Percentiles rank a stretch among this genome's conserved stretches.
Conservation (phyloP, 2,329 filamentous ascomycete species). For the Mycogone perniciosa region DNA sequence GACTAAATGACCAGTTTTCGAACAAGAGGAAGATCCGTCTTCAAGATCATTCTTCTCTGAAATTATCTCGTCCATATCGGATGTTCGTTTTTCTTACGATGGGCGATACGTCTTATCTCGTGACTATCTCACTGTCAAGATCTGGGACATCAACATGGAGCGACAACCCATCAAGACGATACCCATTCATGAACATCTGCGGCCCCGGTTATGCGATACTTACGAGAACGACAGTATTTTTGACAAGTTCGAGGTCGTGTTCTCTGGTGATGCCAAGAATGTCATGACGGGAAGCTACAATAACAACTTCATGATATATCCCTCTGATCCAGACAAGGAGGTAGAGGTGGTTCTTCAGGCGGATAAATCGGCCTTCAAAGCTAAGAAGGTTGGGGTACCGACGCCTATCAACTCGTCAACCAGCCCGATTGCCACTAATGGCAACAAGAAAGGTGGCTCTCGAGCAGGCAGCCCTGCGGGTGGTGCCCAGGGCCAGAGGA, state of each 20-base stretch:
- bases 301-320: slow-evolving; percentile 99
- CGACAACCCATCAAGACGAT: slow-evolving; percentile 96
- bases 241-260: slow-evolving; percentile 99
- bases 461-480: slow-evolving; percentile 82
- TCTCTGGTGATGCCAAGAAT: slow-evolving; percentile 96
- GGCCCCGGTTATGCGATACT: slow-evolving; percentile 90
- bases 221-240: slow-evolving; percentile 99
- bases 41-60: slow-evolving; percentile 99
- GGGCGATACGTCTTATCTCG: slow-evolving; percentile 95
- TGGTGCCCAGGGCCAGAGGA: slow-evolving; percentile 74
- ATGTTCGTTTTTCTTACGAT: slow-evolving; percentile 94
- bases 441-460: slow-evolving; percentile 80
- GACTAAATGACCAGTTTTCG: slow-evolving; percentile 64
- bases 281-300: slow-evolving; percentile 99
- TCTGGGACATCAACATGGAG: slow-evolving; percentile 99
- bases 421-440: slow-evolving; percentile 61
- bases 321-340: slow-evolving; percentile 90
- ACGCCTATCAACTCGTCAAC: slow-evolving; percentile 86
- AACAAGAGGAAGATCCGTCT: slow-evolving; percentile 95
- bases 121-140: slow-evolving; percentile 98
- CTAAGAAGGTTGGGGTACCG: slow-evolving; percentile 97
- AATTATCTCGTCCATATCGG: slow-evolving; percentile 98
- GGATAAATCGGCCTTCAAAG: slow-evolving; percentile 98
- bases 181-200: slow-evolving; percentile 93
- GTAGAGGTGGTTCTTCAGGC: slow-evolving; percentile 96